Conservation (phyloP, 305 asterid species). For the Coffea humblotiana region DNA sequence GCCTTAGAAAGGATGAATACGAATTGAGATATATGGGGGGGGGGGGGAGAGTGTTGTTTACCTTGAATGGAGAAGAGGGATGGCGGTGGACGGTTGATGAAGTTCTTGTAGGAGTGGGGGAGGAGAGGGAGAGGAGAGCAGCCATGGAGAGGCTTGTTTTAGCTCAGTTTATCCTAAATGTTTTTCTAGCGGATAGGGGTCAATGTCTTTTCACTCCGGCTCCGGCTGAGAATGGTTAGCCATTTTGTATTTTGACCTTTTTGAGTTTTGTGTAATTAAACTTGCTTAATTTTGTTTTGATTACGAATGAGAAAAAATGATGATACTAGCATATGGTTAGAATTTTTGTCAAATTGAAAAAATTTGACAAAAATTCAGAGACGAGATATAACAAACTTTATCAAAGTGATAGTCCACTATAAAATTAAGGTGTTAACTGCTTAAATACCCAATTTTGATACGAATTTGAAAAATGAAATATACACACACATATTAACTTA, state of each 20-base stretch:
- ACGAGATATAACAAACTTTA: no score
- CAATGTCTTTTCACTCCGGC: background rate
- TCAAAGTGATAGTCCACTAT: no score
- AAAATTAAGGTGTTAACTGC: no score
- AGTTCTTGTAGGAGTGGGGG: slow-evolving; percentile 25
- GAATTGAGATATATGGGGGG: background rate
- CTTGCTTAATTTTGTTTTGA: background rate
- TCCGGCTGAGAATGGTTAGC: background rate
- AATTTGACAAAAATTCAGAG: no score
- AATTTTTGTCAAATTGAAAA: no score
- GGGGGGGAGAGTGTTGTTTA: slow-evolving; percentile 3
- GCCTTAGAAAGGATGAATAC: background rate
- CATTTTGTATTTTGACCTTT: slow-evolving; percentile 12
- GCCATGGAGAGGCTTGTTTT: slow-evolving; percentile 38
- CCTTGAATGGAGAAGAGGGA: slow-evolving; percentile 47
- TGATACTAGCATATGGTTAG: no score
- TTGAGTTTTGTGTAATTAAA: background rate
- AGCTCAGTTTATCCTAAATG: slow-evolving; percentile 8
- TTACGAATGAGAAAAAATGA: no score
- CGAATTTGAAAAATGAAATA: no score
- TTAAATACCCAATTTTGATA: no score
- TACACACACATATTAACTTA: no score
- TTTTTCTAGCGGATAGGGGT: slow-evolving; percentile 26
- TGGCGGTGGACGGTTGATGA: slow-evolving; percentile 16
- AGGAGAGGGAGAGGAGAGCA: slow-evolving; percentile 35